Conservation (phyloP, 192 early-diverging fungal species). For the Geranomyces variabilis region DNA sequence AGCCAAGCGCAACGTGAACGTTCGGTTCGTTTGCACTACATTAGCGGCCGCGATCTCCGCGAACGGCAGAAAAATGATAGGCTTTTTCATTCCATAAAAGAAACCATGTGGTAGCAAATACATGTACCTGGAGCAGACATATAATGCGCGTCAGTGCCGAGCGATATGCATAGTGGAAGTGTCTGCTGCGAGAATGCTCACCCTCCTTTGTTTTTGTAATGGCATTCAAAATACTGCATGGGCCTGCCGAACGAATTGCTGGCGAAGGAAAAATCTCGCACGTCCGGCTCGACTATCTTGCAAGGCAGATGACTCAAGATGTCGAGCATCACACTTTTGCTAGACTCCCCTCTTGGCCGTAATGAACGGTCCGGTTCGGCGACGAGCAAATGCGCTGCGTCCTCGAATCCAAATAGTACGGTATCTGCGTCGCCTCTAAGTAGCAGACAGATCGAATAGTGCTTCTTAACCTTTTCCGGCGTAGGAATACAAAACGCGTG, state of each 20-base stretch:
- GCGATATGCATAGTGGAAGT: background rate
- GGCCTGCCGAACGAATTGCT: background rate
- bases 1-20: background rate
- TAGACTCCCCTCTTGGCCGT: background rate
- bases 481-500: slow-evolving; percentile 17
- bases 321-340: background rate
- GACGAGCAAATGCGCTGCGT: slow-evolving; percentile 1
- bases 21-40: slow-evolving; percentile 19
- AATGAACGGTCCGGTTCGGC: slow-evolving; percentile 22
- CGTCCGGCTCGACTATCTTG: slow-evolving; percentile 16
- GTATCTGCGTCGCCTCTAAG: slow-evolving; percentile 5
- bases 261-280: background rate
- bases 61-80: slow-evolving; percentile 51
- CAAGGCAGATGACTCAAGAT: background rate
- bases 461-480: slow-evolving; percentile 17
- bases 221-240: slow-evolving; percentile 3
- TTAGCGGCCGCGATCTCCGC: slow-evolving; percentile 33
- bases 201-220: slow-evolving; percentile 21
- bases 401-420: slow-evolving; percentile 25
- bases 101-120: slow-evolving; percentile 47
- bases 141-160: slow-evolving; percentile 13
- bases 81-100: slow-evolving; percentile 60
- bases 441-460: slow-evolving; percentile 19
- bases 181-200: background rate
- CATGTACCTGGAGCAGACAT: slow-evolving; percentile 10